Base-by-base conservation (phyloP, 163 green algal species). In the Prototheca wickerhamii region DNA sequence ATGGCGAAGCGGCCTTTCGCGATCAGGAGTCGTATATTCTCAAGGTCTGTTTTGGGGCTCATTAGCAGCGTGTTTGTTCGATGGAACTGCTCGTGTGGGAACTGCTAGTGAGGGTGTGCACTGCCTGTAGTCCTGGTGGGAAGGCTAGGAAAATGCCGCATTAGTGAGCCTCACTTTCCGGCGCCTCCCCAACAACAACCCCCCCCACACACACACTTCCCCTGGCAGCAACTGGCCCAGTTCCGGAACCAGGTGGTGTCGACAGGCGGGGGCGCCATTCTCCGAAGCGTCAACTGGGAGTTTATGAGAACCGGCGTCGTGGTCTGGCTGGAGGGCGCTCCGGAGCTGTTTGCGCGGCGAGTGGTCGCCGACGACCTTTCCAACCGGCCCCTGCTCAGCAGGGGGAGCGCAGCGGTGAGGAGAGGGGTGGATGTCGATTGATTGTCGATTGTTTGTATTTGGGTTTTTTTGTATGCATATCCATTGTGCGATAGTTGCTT, bases 1-100 rank as follows among this genome's bases (percentile, higher is more conserved):
- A 91, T 37, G 91, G 91, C 8, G 83, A 95, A 69, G 82, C 89
- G 18, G 81, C 81, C 17, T 97, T 97, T 72, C 69, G 91, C n/a
- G 77, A 84, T 20, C 37, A 86, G 26, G 86, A 93, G 66, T 86
- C 73, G n/a, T 35, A 75, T 56, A 82, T 86, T 15, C 58, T 87
- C 21, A 69, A 84, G 70, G 79, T 83, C 37, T n/a, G 7, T 56
- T 28, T 21, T 7, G 58, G 33, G 35, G 46, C 4, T 32, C 10
- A 26, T 40, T 58, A 26, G 4, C 23, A 28, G 21, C 4, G 4
- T 28, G 29, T n/a, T n/a, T n/a, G n/a, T n/a, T n/a, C n/a, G n/a
- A n/a, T n/a, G n/a, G n/a, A n/a, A n/a, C n/a, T n/a, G n/a, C n/a
- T n/a, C n/a, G n/a, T n/a, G n/a, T n/a, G n/a, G n/a, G n/a, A n/a